Percentiles rank a stretch among this genome's conserved stretches.
Evolutionary conservation across 352 stramenopile genomes (phyloP).

Genomic region (Blastocystis sp.): DNA sequence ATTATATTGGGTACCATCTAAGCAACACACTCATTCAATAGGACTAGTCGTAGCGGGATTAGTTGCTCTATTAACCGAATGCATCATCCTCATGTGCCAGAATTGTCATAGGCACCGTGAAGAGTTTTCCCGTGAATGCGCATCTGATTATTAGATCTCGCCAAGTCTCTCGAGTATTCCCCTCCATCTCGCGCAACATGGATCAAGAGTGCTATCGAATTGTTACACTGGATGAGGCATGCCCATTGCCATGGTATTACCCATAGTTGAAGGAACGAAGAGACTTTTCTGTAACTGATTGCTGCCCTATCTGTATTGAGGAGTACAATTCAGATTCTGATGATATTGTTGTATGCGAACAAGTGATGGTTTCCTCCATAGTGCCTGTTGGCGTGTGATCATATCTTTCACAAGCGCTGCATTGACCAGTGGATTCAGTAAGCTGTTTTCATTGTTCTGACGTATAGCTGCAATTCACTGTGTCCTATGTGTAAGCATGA

Average conservation of each 20-base stretch:
- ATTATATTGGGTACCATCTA: background rate
- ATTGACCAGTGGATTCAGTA: slow-evolving; percentile 63
- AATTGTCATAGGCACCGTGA: background rate
- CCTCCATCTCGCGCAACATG: background rate
- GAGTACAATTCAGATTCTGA: background rate
- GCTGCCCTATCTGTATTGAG: slow-evolving; percentile 48
- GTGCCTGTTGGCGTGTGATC: slow-evolving; percentile 25
- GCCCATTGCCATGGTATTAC: background rate
- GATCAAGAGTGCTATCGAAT: slow-evolving; percentile 1
- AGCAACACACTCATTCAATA: background rate
- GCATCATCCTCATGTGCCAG: slow-evolving; percentile 7
- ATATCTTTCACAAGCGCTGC: slow-evolving; percentile 50
- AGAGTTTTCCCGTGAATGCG: background rate
- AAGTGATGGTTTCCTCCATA: background rate
- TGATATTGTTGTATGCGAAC: slow-evolving; percentile 33
- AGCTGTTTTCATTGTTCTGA: background rate
- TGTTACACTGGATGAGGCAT: slow-evolving; percentile 11
- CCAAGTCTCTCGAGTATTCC: slow-evolving; percentile 25
- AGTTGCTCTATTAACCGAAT: slow-evolving; percentile 23
- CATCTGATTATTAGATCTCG: background rate
- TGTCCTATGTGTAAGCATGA: slow-evolving; percentile 54
- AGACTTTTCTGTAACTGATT: slow-evolving; percentile 40
- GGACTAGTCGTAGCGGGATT: slow-evolving; percentile 13
- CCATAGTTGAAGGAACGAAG: slow-evolving; percentile 10
- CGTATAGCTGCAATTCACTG: background rate